Percentiles rank a stretch among this genome's conserved stretches.
Conservation (phyloP, 2,329 filamentous ascomycete species). For the Rutstroemia sp. region DNA sequence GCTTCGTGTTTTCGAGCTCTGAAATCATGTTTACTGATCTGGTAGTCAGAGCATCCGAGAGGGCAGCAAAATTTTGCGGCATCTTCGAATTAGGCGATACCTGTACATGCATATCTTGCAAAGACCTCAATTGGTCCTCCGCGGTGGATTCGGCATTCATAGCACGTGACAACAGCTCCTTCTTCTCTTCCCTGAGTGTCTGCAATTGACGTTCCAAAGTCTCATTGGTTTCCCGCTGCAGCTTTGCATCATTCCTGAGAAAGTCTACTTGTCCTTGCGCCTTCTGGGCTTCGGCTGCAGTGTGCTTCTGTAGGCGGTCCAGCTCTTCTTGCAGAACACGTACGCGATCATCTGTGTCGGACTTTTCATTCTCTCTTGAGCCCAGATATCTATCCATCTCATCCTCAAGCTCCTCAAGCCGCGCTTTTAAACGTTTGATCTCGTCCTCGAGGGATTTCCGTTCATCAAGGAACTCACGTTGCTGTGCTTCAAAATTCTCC, state of each 20-base stretch:
- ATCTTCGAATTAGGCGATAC: conserved; percentile 45
- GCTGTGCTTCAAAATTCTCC: conserved; percentile 87
- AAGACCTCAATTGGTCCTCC: conserved; percentile 43
- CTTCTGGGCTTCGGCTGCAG: conserved; percentile 49
- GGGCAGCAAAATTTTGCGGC: conserved; percentile 48
- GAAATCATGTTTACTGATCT: conserved; percentile 51
- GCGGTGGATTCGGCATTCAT: conserved; percentile 44
- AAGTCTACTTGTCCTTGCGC: conserved; percentile 56
- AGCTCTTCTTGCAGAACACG: conserved; percentile 65
- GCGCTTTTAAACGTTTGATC: conserved; percentile 65
- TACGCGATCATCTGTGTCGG: conserved; percentile 60
- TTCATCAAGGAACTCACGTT: conserved; percentile 81
- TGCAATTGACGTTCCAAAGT: conserved; percentile 51
- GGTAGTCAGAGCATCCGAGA: conserved; percentile 53
- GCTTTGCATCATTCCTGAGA: conserved; percentile 51
- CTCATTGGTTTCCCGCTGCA: conserved; percentile 53
- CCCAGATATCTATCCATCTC: conserved; percentile 81
- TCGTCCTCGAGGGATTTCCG: conserved; percentile 77
- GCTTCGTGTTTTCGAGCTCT: conserved; percentile 53
- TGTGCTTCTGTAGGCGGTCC: conserved; percentile 51
- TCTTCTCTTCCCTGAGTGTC: conserved; percentile 46
- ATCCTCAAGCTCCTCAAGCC: conserved; percentile 83
- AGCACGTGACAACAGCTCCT: conserved; percentile 43
- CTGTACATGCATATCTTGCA: conserved; percentile 53
- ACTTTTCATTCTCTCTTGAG: conserved; percentile 75